Base-by-base conservation (phyloP, 768 basidiomycete genomes). In the Suillus discolor region DNA sequence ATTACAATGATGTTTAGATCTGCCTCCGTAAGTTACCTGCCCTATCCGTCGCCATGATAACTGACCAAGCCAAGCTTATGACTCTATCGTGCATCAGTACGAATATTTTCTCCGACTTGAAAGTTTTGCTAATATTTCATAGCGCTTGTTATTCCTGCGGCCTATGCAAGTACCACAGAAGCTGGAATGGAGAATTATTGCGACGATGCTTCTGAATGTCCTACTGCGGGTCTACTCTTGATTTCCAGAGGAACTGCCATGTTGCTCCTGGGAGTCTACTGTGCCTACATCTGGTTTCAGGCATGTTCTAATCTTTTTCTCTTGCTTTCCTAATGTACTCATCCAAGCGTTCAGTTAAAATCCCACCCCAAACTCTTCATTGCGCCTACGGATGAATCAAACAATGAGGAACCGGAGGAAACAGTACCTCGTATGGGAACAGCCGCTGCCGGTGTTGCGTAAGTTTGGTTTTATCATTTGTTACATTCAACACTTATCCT, bases 71-170 rank as follows among this genome's bases (percentile, higher is more conserved):
- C 1, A 72, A 92, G 85, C 79, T 96, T 57, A 91, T 96, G 92
- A 94, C 93, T 4, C 80, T 97, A 65, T 85, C 93, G 4, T 92
- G 90, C 75, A 92, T 94, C 75, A 95, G 90, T 92, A 71, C 65
- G 89, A 81, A 53, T 28, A 31, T 39, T 47, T 65, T 16, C 31
- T 15, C 39, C 62, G 4, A 23, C 25, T 47, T 44, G 36, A 64
- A 54, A 54, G 64, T 42, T 61, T 65, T 65, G 25, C 53, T 39
- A 25, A 57, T 66, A 82, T 38, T 57, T 28, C 7, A n/a, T 54
- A 83, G 91, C 94, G 47, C 86, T 97, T 45, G 89, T 97, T 70
- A 92, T 97, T 65, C 95, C 95, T 39, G 95, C 96, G 45, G 95
- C 95, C 4, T 97, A 93, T 70, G 82, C 86, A 68, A 84, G 81